Base-by-base conservation (phyloP, 129 eudicot species). In the Flaveria ramosissima region DNA sequence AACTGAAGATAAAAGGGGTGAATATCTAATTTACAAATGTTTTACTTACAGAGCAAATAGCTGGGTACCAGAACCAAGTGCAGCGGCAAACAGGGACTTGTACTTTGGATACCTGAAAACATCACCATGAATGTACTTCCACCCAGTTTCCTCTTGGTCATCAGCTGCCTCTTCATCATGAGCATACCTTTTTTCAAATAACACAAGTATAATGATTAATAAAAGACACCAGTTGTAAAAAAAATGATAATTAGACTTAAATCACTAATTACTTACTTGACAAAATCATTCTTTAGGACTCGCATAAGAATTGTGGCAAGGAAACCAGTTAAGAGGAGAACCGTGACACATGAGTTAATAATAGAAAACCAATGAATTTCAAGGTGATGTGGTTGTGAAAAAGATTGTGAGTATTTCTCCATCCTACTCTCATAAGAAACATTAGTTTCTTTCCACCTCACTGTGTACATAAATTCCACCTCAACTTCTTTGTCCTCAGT, bases 341-440 rank as follows among this genome's bases (percentile, higher is more conserved):
- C 88, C 5, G 88, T 87, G 75, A 87, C 91, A 73, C 91, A 87
- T 5, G 91, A 87, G 60, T 87, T 84, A 46, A 87, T 87, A 51
- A 87, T 87, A n/a, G 91, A 87, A 72, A 87, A 87, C 91, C 91
- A 84, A 59, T 87, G 91, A 57, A 87, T 84, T 68, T 87, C 88
- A 66, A 84, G 65, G 73, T 87, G 91, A 76, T 87, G 91, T 6
- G 91, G 91, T 36, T 81, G 85, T 11, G 87, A 84, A 74, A 86
- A 87, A 43, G 88, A 77, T 41, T 84, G 91, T 0, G 91, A 84
- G 59, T 87, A 87, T 71, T 87, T 87, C 50, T 87, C 91, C 88
- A 87, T 87, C 53, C 91, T 75, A 74, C 77, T 87, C 24, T 87
- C 91, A 19, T 82, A 87, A 51, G 86, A 76, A 79, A 81, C 80